Base-by-base conservation (phyloP, 176 grass and related monocot species). In the Pharus latifolius region DNA sequence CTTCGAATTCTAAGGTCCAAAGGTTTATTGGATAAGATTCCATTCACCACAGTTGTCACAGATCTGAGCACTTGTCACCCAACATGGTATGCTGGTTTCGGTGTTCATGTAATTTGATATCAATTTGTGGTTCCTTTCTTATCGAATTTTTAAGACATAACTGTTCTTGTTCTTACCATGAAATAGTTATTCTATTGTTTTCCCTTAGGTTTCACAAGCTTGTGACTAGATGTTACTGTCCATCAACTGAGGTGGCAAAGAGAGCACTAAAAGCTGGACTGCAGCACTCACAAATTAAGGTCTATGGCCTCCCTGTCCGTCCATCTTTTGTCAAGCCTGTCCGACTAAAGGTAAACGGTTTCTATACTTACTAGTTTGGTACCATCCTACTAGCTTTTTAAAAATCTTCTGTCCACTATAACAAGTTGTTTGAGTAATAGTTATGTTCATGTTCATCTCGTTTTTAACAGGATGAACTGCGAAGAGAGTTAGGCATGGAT, bases 31-130 rank as follows among this genome's bases (percentile, higher is more conserved):
- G 82, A 99, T 65, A 99, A 99, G 79, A 99, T 99, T 59, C 87
- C 91, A 55, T 99, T 99, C 56, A 94, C 95, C 45, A 99, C 95
- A 33, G 95, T 99, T 64, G 78, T 99, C 41, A 99, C 95, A 31
- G 95, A 99, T 83, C 84, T 99, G 38, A 94, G 90, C 82, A 99
- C 95, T 64, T 99, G 95, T 54, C 95, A 99, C 65, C 95, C 95
- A 60, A 99, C 95, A 84, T 99, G 95, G 95, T 99, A 91, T 73
- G 72, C 49, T 74, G 61, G 53, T 80, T 83, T 65, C 58, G 34
- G 61, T 76, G 14, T 77, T 70, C 32, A 26, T 55, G 45, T 51
- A 71, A 56, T 19, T 70, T 56, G 19, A 27, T 11, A 26, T 44
- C 29, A 35, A 25, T 26, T 49, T 79, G 64, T 62, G 40, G 23